phyloP scores from a whole-genome alignment of 352 stramenopile genomes.

The Ochromonadaceae sp. region DNA sequence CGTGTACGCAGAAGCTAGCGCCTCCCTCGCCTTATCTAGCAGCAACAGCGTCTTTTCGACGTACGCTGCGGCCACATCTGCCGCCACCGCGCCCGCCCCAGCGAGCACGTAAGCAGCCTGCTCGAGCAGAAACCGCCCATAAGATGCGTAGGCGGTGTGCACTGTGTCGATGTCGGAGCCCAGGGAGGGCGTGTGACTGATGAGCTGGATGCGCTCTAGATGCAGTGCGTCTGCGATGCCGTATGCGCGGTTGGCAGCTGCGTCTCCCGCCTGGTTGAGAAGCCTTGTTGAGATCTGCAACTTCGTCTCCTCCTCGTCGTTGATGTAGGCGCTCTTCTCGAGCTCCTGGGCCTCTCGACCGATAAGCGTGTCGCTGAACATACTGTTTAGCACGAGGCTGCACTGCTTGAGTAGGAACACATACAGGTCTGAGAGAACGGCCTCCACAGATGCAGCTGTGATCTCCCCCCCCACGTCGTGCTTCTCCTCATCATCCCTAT shows the following conservation, averaged over 20 bases:
- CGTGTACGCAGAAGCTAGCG: not conserved
- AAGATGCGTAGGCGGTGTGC: not conserved
- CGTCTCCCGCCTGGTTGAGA: not conserved
- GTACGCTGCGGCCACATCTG: not conserved
- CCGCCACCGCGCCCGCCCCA: not conserved
- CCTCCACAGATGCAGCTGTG: too few species aligned
- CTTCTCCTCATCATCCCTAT: too few species aligned
- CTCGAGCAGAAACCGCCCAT: not conserved
- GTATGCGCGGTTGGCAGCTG: not conserved
- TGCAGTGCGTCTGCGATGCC: not conserved
- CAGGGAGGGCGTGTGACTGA: not conserved
- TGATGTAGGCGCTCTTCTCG: not conserved
- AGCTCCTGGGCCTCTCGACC: not conserved
- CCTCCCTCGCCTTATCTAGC: not conserved
- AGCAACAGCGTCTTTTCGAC: not conserved
- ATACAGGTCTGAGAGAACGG: constrained; percentile 17
- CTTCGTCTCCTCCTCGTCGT: constrained; percentile 1
- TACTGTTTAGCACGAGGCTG: constrained; percentile 7
- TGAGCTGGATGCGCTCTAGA: not conserved
- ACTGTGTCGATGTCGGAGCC: not conserved
- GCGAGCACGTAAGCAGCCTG: not conserved
- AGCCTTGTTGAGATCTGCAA: not conserved
- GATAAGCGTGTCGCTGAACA: constrained; percentile 1
- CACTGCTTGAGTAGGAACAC: constrained; percentile 12
- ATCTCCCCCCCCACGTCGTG: too few species aligned